Base-by-base conservation (phyloP, 116 monocot species). In the Iris pallida region DNA sequence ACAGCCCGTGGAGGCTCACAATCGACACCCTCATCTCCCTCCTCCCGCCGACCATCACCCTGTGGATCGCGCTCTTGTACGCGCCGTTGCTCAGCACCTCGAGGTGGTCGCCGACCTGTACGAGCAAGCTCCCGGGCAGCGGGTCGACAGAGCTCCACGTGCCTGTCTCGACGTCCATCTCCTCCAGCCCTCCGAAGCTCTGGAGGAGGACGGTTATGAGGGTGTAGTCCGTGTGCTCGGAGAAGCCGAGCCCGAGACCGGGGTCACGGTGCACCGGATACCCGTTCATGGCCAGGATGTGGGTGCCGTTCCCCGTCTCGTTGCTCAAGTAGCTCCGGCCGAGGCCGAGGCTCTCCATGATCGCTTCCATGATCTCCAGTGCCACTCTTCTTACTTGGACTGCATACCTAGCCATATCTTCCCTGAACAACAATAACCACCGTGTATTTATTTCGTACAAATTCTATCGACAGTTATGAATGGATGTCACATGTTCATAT, bases 81-180 rank as follows among this genome's bases (percentile, higher is more conserved):
- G 45, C 10, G 12, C 71, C 71, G n/a, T 71, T 61, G 48, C 71
- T 71, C 48, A 71, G 43, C 45, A 71, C 71, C 46, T 71, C 60
- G 15, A 71, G 48, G 52, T 71, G 42, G 61, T 71, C 48, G 1
- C 71, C 61, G 30, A 30, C 30, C 30, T 30, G 30, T 3, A 30
- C 30, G 30, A 30, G 30, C 30, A 30, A 3, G 30, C 30, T 30
- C 30, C 30, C 30, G 30, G 30, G 30, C 30, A 30, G 30, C 30
- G 30, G 30, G 30, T 30, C 30, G 30, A 30, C 30, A 3, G 30
- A 30, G 30, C 30, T 30, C 30, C 30, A 30, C 30, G 2, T 3
- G 30, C 30, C 30, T 3, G 30, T 30, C 30, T 3, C 30, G 30
- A 30, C 30, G 30, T 30, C 30, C 30, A 30, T 30, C 30, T 30